These are phyloP conservation scores for Fusarium sp. DNA, from an alignment of 2,329 filamentous ascomycete species.

Conservation along the genomic window DNA sequence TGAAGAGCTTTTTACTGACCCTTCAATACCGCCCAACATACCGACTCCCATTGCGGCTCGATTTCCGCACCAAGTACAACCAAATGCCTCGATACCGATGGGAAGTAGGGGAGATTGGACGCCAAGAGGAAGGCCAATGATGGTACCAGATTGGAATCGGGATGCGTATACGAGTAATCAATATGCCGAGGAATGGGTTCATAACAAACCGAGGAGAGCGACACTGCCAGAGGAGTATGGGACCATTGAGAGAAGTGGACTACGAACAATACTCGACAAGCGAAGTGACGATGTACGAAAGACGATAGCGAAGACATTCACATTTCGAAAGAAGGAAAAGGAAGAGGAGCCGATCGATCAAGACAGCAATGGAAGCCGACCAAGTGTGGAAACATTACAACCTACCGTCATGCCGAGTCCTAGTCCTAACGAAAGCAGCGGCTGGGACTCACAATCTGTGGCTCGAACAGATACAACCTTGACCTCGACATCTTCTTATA, in stretches of 20 bases:
- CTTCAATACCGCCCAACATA: slow-evolving; percentile 49
- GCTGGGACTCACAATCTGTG: slow-evolving; percentile 21
- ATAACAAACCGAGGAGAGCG: slow-evolving; percentile 57
- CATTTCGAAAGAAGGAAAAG: slow-evolving; percentile 62
- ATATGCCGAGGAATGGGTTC: slow-evolving; percentile 55
- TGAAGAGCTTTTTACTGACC: slow-evolving; percentile 55
- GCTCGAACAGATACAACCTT: slow-evolving; percentile 24
- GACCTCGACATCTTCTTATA: slow-evolving; percentile 23
- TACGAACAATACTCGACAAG: slow-evolving; percentile 65
- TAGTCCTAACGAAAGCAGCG: slow-evolving; percentile 17
- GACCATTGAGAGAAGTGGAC: slow-evolving; percentile 66
- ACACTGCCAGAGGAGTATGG: slow-evolving; percentile 61
- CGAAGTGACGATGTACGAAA: slow-evolving; percentile 66
- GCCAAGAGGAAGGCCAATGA: slow-evolving; percentile 15
- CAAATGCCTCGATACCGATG: slow-evolving; percentile 4
- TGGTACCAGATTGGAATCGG: slow-evolving; percentile 34
- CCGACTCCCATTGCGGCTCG: slow-evolving; percentile 58
- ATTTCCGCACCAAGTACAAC: slow-evolving; percentile 50
- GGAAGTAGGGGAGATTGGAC: slow-evolving; percentile 15
- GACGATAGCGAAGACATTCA: slow-evolving; percentile 65
- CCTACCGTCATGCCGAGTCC: slow-evolving; percentile 21
- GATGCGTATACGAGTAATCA: slow-evolving; percentile 47
- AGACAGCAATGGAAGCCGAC: slow-evolving; percentile 35
- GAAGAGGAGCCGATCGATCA: slow-evolving; percentile 43
- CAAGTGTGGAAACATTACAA: slow-evolving; percentile 39